Conservation (phyloP, 1,139 yeast genomes). For the Geotrichum bryndzae region DNA sequence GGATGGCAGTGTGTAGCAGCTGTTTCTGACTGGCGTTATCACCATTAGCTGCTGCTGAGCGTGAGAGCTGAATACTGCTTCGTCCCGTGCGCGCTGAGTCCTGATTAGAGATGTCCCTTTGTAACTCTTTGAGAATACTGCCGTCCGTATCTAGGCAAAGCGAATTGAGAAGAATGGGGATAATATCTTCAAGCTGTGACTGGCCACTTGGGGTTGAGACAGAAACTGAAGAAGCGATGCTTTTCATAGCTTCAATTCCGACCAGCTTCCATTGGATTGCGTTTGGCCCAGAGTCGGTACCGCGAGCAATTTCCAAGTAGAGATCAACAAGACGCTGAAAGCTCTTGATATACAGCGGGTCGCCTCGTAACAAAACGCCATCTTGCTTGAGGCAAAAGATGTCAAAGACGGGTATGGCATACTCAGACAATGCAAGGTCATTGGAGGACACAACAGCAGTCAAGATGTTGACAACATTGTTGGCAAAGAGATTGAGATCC, state of each 20-base stretch:
- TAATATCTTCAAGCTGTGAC: conserved; percentile 38
- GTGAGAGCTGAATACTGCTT: conserved; percentile 11
- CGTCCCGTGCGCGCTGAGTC: conserved; percentile 5
- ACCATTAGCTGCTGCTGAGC: conserved; percentile 1
- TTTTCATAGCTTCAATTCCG: conserved; percentile 43
- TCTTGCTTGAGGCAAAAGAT: conserved; percentile 63
- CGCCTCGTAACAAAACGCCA: conserved; percentile 66
- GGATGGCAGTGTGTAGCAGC: conserved; percentile 23
- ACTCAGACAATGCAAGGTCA: conserved; percentile 55
- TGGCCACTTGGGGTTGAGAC: conserved; percentile 37
- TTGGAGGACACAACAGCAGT: conserved; percentile 42
- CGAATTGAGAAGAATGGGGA: conserved; percentile 40
- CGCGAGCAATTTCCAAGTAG: conserved; percentile 21
- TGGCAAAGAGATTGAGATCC: conserved; percentile 78
- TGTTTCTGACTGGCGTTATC: conserved; percentile 16
- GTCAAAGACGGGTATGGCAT: conserved; percentile 42
- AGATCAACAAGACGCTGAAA: conserved; percentile 42
- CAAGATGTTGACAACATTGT: conserved; percentile 39
- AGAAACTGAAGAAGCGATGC: conserved; percentile 42
- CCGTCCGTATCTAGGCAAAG: conserved; percentile 21
- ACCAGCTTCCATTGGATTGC: conserved; percentile 47
- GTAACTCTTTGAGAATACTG: conserved; percentile 21
- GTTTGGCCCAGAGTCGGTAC: conserved; percentile 34
- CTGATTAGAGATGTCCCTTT: conserved; percentile 11
- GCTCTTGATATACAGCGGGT: conserved; percentile 50